These are phyloP conservation scores for Coemansia sp. DNA, from an alignment of 192 early-diverging fungal species.

Conservation along the genomic window DNA sequence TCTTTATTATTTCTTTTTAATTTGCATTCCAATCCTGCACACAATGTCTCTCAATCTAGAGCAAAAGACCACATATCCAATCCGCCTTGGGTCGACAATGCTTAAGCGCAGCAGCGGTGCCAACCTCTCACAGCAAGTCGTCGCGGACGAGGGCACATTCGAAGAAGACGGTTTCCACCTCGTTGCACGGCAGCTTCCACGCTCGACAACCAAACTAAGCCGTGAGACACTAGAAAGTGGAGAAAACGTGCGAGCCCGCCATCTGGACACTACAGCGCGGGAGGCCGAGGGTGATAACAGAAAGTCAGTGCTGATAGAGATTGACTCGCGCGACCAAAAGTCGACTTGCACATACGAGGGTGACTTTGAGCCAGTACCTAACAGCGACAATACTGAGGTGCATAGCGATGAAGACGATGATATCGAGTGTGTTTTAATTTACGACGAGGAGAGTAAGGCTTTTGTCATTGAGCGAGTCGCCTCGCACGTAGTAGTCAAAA, in stretches of 20 bases:
- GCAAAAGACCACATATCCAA: slow-evolving; percentile 37
- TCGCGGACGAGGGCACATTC: slow-evolving; percentile 1
- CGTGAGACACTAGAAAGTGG: slow-evolving; percentile 49
- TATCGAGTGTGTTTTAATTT: slow-evolving; percentile 46
- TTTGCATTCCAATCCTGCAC: slow-evolving; percentile 5
- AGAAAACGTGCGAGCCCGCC: slow-evolving; percentile 27
- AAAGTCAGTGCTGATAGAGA: slow-evolving; percentile 30
- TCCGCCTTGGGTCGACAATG: slow-evolving; percentile 35
- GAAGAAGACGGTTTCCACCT: slow-evolving; percentile 41
- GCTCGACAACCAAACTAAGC: slow-evolving; percentile 46
- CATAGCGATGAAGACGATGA: neutral
- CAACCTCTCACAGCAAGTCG: neutral
- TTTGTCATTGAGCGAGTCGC: slow-evolving; percentile 48
- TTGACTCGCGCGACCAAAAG: slow-evolving; percentile 36
- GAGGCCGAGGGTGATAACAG: neutral
- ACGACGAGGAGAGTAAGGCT: slow-evolving; percentile 42
- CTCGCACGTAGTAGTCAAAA: slow-evolving; percentile 18
- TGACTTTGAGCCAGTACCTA: slow-evolving; percentile 28
- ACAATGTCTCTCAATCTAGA: slow-evolving; percentile 55
- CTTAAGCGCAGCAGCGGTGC: neutral
- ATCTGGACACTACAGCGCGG: slow-evolving; percentile 10
- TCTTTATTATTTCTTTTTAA: neutral
- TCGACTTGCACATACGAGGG: slow-evolving; percentile 48
- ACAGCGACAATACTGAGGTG: neutral
- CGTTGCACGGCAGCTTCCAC: slow-evolving; percentile 43